Percentiles rank a stretch among this genome's conserved stretches.
These are phyloP conservation scores for Tinospora cordifolia DNA, from an alignment of 164 flowering plant genomes.

Conservation along the genomic window DNA sequence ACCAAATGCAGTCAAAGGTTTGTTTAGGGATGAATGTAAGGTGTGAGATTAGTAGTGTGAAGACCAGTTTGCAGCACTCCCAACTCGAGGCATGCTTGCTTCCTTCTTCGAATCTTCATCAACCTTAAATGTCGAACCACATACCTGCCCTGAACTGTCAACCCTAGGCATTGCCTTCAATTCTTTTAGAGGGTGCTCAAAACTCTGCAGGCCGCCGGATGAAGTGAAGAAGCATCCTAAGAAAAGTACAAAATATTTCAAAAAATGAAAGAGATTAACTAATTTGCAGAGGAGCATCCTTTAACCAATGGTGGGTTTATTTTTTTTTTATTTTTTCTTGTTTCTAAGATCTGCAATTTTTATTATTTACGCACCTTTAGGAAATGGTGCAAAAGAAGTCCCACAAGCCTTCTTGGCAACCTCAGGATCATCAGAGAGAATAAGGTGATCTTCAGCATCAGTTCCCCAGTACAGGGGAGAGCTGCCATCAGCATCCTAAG, in stretches of 20 bases:
- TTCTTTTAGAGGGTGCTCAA: constrained; percentile 80
- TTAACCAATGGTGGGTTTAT: not conserved
- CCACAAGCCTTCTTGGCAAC: constrained; percentile 73
- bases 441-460: constrained; percentile 69
- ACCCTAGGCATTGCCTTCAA: constrained; percentile 87
- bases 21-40: not conserved
- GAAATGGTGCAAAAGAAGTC: constrained; percentile 90
- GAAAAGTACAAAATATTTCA: not conserved
- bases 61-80: constrained; percentile 95
- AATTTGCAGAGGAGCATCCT: not conserved
- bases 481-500: constrained; percentile 86
- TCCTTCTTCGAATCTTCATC: constrained; percentile 62
- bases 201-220: constrained; percentile 78
- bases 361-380: constrained; percentile 56
- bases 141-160: constrained; percentile 88
- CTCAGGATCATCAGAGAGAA: constrained; percentile 62
- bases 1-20: not conserved
- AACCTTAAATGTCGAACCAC: constrained; percentile 82
- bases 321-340: not conserved
- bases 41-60: constrained; percentile 35
- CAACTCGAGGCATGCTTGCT: constrained; percentile 76
- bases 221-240: constrained; percentile 85
- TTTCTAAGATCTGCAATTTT: not conserved
- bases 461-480: constrained; percentile 95
- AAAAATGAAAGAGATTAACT: not conserved